phyloP scores from a whole-genome alignment of 2,329 filamentous ascomycete genomes.

The Endoconidiophora laricicola region DNA sequence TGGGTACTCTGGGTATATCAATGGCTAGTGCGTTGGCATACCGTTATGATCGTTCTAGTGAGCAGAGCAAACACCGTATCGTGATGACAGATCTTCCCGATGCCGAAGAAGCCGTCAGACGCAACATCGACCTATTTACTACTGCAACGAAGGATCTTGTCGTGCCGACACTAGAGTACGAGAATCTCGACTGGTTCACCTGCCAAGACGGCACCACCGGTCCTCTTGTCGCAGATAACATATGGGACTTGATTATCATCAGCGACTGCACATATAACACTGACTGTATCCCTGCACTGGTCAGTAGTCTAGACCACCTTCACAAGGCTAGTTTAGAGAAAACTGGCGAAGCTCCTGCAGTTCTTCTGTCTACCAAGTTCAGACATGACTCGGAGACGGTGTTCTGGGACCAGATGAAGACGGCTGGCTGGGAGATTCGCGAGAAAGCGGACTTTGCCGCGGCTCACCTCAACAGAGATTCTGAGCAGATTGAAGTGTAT shows the following conservation, averaged over 20 bases:
- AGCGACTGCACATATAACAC: slow-evolving; percentile 48
- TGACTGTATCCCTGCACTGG: slow-evolving; percentile 36
- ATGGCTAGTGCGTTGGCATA: slow-evolving; percentile 23
- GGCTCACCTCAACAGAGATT: slow-evolving; percentile 28
- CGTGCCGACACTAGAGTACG: slow-evolving; percentile 26
- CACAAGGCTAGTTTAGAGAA: slow-evolving; percentile 21
- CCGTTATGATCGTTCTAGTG: slow-evolving; percentile 9
- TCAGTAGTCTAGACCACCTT: slow-evolving; percentile 34
- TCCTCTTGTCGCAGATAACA: slow-evolving; percentile 19
- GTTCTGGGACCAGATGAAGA: slow-evolving; percentile 30
- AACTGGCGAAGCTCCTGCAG: slow-evolving; percentile 19
- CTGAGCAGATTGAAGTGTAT: slow-evolving; percentile 35
- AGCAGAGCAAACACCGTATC: slow-evolving; percentile 18
- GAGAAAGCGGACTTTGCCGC: slow-evolving; percentile 28
- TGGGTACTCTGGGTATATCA: slow-evolving; percentile 38
- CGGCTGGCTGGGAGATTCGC: slow-evolving; percentile 27
- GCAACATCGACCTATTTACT: slow-evolving; percentile 27
- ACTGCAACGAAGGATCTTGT: slow-evolving; percentile 3
- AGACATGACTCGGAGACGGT: slow-evolving; percentile 35
- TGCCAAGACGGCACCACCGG: slow-evolving; percentile 30
- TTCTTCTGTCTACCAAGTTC: slow-evolving; percentile 39
- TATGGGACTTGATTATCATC: slow-evolving; percentile 37
- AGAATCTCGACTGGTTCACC: slow-evolving; percentile 41
- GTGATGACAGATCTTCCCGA: slow-evolving; percentile 40
- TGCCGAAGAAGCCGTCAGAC: slow-evolving; percentile 30